Conservation (phyloP, 164 flowering plant genomes). For the Warburgia ugandensis region DNA sequence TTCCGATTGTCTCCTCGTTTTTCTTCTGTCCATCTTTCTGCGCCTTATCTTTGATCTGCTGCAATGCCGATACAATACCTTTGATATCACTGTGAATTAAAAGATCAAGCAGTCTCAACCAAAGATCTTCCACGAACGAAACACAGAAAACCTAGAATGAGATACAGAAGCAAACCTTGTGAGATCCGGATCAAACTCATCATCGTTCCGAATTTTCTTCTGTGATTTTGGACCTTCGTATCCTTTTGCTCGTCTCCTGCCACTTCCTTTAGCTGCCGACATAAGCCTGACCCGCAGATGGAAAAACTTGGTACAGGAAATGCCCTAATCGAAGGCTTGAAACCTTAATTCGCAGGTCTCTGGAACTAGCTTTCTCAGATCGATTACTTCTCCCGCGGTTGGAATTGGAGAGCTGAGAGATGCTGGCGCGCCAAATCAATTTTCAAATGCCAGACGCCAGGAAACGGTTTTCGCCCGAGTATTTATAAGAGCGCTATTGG, state of each 20-base stretch:
- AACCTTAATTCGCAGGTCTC: conserved; percentile 2
- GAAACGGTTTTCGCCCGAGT: too few species aligned
- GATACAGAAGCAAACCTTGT: conserved; percentile 33
- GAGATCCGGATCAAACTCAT: conserved; percentile 53
- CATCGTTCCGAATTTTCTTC: conserved; percentile 29
- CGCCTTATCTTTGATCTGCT: conserved; percentile 73
- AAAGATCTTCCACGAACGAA: conserved; percentile 1
- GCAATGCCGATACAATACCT: conserved; percentile 72
- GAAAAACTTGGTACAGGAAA: background rate
- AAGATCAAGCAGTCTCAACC: background rate
- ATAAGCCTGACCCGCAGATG: too few species aligned
- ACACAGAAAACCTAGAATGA: background rate
- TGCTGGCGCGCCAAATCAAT: conserved; percentile 5
- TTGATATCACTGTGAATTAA: conserved; percentile 62
- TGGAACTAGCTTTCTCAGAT: background rate
- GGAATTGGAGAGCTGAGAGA: background rate
- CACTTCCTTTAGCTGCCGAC: conserved; percentile 40
- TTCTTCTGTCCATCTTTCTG: conserved; percentile 83
- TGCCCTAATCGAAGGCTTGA: background rate
- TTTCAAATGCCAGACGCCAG: too few species aligned
- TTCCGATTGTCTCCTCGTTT: conserved; percentile 77
- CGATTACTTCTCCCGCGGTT: background rate
- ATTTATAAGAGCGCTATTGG: too few species aligned
- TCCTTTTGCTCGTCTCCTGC: conserved; percentile 39
- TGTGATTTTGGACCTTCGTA: conserved; percentile 29